phyloP scores from a whole-genome alignment of 2,329 filamentous ascomycete species.

The Xylariaceae sp. region DNA sequence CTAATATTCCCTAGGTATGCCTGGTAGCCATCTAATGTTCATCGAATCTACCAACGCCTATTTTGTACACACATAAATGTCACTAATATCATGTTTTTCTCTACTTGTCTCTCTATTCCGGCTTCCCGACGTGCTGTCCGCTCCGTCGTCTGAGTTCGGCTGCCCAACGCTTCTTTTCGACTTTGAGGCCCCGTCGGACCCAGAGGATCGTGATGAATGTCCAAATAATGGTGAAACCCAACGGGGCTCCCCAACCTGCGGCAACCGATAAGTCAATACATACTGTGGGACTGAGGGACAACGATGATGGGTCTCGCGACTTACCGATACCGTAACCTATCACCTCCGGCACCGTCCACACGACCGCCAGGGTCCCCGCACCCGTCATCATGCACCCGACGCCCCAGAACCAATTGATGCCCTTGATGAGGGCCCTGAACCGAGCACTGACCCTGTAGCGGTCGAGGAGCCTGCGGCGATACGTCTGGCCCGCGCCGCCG shows the following conservation, averaged over 20 bases:
- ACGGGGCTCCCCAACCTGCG: slow-evolving; percentile 34
- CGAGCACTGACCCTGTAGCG: slow-evolving; percentile 57
- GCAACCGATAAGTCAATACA: slow-evolving; percentile 3
- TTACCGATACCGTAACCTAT: slow-evolving; percentile 50
- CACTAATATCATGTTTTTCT: background rate
- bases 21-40: background rate
- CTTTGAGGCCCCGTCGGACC: slow-evolving; percentile 22
- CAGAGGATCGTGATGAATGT: slow-evolving; percentile 33
- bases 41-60: background rate
- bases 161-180: slow-evolving; percentile 32
- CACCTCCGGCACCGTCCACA: slow-evolving; percentile 51
- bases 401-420: slow-evolving; percentile 61
- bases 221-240: slow-evolving; percentile 33
- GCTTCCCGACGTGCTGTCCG: slow-evolving; percentile 12
- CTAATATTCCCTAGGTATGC: background rate
- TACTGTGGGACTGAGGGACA: background rate
- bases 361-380: slow-evolving; percentile 48
- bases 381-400: slow-evolving; percentile 52
- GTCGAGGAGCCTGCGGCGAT: slow-evolving; percentile 51
- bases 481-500: slow-evolving; percentile 59
- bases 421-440: slow-evolving; percentile 56
- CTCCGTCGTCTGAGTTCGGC: slow-evolving; percentile 12
- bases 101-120: slow-evolving; percentile 2
- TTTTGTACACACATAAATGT: background rate
- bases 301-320: slow-evolving; percentile 8